These are phyloP conservation scores for Selenicereus undatus DNA, from an alignment of 148 eudicot species.

Conservation along the genomic window DNA sequence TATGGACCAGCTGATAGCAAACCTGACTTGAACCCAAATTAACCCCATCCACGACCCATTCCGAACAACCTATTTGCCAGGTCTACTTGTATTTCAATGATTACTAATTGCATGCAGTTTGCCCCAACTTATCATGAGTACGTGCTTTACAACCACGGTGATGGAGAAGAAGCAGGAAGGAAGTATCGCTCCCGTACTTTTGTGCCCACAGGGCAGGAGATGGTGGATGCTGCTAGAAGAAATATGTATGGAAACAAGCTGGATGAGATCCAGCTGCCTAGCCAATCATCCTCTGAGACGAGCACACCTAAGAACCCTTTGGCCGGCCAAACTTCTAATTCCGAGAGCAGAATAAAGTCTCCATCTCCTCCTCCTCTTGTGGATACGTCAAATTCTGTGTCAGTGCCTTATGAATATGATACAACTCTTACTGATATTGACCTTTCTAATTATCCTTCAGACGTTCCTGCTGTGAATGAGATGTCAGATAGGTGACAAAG, in stretches of 20 bases:
- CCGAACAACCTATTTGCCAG: background rate
- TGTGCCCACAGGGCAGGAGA: constrained; percentile 93
- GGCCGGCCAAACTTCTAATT: constrained; percentile 20
- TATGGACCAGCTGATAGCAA: background rate
- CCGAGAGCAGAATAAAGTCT: constrained; percentile 42
- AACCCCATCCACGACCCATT: no score
- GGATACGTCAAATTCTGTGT: constrained; percentile 50
- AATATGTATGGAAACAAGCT: constrained; percentile 53
- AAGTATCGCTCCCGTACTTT: constrained; percentile 87
- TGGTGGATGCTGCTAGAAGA: constrained; percentile 79
- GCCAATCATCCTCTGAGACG: constrained; percentile 57
- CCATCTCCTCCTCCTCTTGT: constrained; percentile 56
- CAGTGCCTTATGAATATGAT: constrained; percentile 72
- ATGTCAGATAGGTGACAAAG: constrained; percentile 44
- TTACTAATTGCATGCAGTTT: constrained; percentile 49
- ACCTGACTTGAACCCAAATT: background rate
- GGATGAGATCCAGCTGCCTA: constrained; percentile 60
- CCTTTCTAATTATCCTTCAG: constrained; percentile 47
- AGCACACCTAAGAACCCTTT: constrained; percentile 40
- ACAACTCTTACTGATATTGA: constrained; percentile 73
- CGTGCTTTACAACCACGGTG: constrained; percentile 86
- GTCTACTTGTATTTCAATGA: background rate
- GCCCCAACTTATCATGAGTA: constrained; percentile 98
- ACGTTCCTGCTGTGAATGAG: constrained; percentile 58
- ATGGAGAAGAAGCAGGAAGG: constrained; percentile 75